Conservation (phyloP, 2,329 filamentous ascomycete genomes). For the Aureobasidium lini region DNA sequence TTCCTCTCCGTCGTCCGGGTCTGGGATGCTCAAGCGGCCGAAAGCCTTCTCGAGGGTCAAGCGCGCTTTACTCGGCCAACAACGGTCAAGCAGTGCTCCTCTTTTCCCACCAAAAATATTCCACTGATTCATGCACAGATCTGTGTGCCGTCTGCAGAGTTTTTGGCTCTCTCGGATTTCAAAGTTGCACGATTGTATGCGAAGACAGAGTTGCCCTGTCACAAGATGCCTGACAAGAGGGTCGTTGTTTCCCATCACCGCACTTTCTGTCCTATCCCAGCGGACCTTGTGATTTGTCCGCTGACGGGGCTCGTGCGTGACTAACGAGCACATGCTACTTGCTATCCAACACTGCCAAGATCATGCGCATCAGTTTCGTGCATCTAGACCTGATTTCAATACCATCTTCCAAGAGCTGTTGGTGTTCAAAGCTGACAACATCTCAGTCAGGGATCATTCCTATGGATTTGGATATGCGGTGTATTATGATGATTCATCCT, state of each 20-base stretch:
- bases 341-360: conserved; percentile 3
- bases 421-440: background rate
- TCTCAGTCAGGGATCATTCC: background rate
- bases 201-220: background rate
- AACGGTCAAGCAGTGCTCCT: background rate
- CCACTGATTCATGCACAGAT: background rate
- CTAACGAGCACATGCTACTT: background rate
- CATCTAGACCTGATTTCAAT: background rate
- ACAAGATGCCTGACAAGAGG: background rate
- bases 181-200: background rate
- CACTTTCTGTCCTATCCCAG: background rate
- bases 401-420: background rate
- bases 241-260: background rate
- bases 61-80: background rate
- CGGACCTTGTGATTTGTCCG: conserved; percentile 4
- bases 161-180: background rate
- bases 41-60: background rate
- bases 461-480: too few relatives aligned
- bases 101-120: background rate
- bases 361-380: background rate
- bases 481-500: too few relatives aligned
- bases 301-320: conserved; percentile 3
- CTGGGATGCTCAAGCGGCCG: background rate
- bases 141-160: background rate
- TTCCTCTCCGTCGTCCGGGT: background rate